Evolutionary conservation across 345 rosid species (phyloP).

Genomic region (Cochlearia excelsa): DNA sequence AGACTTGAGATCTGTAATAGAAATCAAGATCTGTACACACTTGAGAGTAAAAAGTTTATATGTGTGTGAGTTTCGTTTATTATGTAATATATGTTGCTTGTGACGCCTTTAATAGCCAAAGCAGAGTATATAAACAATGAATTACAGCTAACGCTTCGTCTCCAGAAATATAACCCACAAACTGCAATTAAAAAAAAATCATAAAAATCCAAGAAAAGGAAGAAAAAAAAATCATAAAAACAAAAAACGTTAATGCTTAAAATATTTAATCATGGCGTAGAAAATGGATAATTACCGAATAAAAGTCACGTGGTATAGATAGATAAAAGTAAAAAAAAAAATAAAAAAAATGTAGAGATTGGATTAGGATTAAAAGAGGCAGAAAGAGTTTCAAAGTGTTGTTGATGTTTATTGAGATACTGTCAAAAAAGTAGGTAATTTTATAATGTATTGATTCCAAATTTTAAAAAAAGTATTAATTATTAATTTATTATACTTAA

Average conservation of each 20-base stretch:
- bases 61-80: conserved; percentile 6
- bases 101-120: conserved; percentile 30
- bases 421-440: conserved; percentile 29
- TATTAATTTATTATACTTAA: neutral
- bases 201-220: neutral
- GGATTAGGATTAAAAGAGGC: neutral
- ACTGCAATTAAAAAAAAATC: conserved; percentile 21
- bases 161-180: conserved; percentile 13
- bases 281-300: conserved; percentile 35
- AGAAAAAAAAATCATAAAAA: neutral
- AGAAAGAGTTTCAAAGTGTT: conserved; percentile 14
- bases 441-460: conserved; percentile 18
- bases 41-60: conserved; percentile 20
- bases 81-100: neutral
- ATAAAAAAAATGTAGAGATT: neutral
- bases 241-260: conserved; percentile 12
- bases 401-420: conserved; percentile 27
- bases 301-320: conserved; percentile 31
- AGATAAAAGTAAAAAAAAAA: neutral
- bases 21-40: conserved; percentile 28
- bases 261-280: conserved; percentile 12
- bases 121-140: conserved; percentile 19
- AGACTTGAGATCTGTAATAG: conserved; percentile 9
- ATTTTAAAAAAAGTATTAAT: no score
- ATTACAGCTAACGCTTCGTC: conserved; percentile 33